These are phyloP conservation scores for Colletotrichum limetticola DNA, from an alignment of 2,329 filamentous ascomycete species.

Conservation along the genomic window DNA sequence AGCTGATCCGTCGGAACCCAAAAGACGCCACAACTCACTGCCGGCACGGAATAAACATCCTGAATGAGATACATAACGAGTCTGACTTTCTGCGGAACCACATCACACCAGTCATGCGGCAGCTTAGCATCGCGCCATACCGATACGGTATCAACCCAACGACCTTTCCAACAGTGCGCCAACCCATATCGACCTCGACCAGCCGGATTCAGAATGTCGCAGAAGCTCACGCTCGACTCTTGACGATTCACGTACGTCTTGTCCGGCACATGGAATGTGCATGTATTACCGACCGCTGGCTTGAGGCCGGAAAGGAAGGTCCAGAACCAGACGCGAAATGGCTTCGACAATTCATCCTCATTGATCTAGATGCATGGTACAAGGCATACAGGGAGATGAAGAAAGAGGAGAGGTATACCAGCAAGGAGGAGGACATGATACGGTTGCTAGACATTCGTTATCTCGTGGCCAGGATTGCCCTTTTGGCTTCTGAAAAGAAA, in stretches of 20 bases:
- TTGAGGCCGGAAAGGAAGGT: neutral
- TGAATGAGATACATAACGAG: slow-evolving; percentile 8
- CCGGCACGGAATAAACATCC: slow-evolving; percentile 20
- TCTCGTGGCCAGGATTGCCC: neutral
- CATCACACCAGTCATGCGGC: neutral
- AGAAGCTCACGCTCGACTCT: slow-evolving; percentile 45
- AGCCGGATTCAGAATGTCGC: slow-evolving; percentile 28
- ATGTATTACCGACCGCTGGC: slow-evolving; percentile 37
- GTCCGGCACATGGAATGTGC: slow-evolving; percentile 43
- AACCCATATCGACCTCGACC: neutral
- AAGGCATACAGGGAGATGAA: neutral
- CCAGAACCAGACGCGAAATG: slow-evolving; percentile 5
- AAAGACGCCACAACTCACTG: slow-evolving; percentile 15
- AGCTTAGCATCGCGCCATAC: slow-evolving; percentile 2
- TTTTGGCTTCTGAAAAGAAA: neutral
- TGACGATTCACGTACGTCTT: slow-evolving; percentile 40
- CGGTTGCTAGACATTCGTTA: slow-evolving; percentile 5
- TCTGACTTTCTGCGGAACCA: slow-evolving; percentile 10
- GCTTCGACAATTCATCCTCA: neutral
- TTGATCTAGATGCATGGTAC: slow-evolving; percentile 7
- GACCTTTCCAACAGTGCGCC: slow-evolving; percentile 1
- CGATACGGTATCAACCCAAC: neutral
- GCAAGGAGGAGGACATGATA: neutral
- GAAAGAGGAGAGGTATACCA: no score
- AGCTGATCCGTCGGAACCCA: slow-evolving; percentile 12